A percentile compares a stretch with the other conserved stretches of the same genome.
Conservation (phyloP, 192 early-diverging fungal species). For the Spizellomyces punctatus region DNA sequence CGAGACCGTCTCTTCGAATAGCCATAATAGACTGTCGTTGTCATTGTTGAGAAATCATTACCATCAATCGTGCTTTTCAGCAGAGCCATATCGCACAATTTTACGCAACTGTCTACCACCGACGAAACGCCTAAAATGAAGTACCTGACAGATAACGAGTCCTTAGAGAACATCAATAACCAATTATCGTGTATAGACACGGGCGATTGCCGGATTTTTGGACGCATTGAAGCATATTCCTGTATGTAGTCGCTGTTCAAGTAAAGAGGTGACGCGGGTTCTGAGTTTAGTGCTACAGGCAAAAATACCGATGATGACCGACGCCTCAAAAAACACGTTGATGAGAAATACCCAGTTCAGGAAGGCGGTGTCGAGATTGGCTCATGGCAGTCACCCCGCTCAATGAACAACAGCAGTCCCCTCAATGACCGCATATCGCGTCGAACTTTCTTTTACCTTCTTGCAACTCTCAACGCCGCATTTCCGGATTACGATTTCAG, state of each 20-base stretch:
- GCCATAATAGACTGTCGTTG: no score
- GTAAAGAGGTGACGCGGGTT: not conserved
- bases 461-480: constrained; percentile 93
- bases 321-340: constrained; percentile 86
- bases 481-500: constrained; percentile 99
- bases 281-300: constrained; percentile 54
- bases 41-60: no score
- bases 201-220: constrained; percentile 78
- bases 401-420: constrained; percentile 85
- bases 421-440: constrained; percentile 81
- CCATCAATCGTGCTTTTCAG: no score
- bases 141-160: constrained; percentile 75
- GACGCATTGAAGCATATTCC: constrained; percentile 90
- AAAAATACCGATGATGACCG: constrained; percentile 92
- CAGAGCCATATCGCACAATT: no score
- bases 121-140: constrained; percentile 67
- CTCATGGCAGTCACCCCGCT: constrained; percentile 27
- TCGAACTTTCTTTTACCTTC: constrained; percentile 90
- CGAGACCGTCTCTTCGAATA: constrained; percentile 11
- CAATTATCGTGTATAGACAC: constrained; percentile 82
- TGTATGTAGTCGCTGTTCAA: constrained; percentile 63
- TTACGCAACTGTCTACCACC: not conserved
- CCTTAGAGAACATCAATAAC: constrained; percentile 84
- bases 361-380: constrained; percentile 44
- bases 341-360: constrained; percentile 78